phyloP scores from a whole-genome alignment of 1,284 basidiomycete genomes.

The Neonothopanus nambi region DNA sequence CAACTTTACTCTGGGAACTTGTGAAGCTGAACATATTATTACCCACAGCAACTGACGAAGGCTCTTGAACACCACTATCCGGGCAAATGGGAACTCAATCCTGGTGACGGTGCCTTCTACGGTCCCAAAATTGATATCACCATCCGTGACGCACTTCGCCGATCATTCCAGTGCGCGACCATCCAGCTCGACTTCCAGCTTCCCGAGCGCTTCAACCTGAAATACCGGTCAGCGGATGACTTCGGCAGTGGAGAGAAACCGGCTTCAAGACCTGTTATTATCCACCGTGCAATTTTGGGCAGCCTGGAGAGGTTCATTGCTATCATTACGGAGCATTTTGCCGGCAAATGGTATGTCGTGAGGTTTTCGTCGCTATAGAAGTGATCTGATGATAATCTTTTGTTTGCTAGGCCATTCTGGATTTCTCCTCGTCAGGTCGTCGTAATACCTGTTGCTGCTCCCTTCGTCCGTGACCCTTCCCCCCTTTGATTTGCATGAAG shows the following conservation, averaged over 20 bases:
- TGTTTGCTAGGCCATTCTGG: constrained; percentile 86
- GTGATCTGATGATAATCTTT: background rate
- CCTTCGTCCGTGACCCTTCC: constrained; percentile 61
- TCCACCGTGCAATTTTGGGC: constrained; percentile 96
- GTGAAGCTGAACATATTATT: background rate
- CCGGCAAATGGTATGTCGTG: constrained; percentile 84
- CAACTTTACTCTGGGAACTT: constrained; percentile 6
- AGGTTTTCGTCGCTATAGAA: background rate
- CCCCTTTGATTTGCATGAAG: background rate
- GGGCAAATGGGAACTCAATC: constrained; percentile 93
- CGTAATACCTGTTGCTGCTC: constrained; percentile 90
- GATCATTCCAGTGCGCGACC: constrained; percentile 98
- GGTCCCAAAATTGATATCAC: constrained; percentile 98
- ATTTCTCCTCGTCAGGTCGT: constrained; percentile 92
- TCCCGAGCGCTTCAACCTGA: constrained; percentile 96
- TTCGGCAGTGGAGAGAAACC: constrained; percentile 57
- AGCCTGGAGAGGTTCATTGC: constrained; percentile 96
- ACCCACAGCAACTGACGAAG: constrained; percentile 74
- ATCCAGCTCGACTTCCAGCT: constrained; percentile 99
- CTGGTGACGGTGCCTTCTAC: constrained; percentile 97
- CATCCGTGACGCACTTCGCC: constrained; percentile 88
- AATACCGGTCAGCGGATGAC: constrained; percentile 82
- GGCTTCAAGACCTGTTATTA: constrained; percentile 89
- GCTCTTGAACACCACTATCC: constrained; percentile 89
- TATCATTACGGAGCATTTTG: constrained; percentile 97